Percentiles rank a stretch among this genome's conserved stretches.
Evolutionary conservation across 306 rosid genomes (phyloP).

Genomic region (Vigna unguiculata): DNA sequence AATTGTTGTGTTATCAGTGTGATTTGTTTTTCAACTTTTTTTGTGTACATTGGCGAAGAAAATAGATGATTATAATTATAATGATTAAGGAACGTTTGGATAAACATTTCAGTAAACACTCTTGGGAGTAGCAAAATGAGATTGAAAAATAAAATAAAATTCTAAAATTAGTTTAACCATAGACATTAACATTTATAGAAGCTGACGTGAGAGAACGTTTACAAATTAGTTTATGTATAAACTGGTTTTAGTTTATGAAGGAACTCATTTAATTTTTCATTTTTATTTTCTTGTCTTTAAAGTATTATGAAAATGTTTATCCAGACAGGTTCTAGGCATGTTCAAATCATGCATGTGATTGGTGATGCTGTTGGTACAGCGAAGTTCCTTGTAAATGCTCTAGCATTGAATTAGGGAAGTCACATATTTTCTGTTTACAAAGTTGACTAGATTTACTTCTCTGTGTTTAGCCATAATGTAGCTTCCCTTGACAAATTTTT

Average conservation of each 20-base stretch:
- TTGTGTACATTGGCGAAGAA: conserved; percentile 10
- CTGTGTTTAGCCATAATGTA: background rate
- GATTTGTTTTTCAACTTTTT: background rate
- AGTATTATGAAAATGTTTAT: too few species aligned
- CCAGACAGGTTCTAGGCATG: background rate
- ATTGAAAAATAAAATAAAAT: too few species aligned
- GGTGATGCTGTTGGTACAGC: conserved; percentile 5
- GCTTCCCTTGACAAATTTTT: background rate
- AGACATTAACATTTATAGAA: too few species aligned
- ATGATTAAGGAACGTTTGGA: background rate
- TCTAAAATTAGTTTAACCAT: too few species aligned
- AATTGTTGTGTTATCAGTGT: background rate
- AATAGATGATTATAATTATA: background rate
- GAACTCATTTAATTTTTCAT: too few species aligned
- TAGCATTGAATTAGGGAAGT: background rate
- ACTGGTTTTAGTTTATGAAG: too few species aligned
- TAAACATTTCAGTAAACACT: too few species aligned
- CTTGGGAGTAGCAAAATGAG: background rate
- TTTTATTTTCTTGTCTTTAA: too few species aligned
- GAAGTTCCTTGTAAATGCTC: background rate
- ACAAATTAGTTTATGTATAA: too few species aligned
- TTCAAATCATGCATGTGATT: background rate
- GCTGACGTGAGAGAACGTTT: too few species aligned
- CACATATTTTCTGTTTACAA: background rate
- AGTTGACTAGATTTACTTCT: conserved; percentile 1